Evolutionary conservation across 768 basidiomycete species (phyloP).

Genomic region (Lactifluus hygrophoroides): DNA sequence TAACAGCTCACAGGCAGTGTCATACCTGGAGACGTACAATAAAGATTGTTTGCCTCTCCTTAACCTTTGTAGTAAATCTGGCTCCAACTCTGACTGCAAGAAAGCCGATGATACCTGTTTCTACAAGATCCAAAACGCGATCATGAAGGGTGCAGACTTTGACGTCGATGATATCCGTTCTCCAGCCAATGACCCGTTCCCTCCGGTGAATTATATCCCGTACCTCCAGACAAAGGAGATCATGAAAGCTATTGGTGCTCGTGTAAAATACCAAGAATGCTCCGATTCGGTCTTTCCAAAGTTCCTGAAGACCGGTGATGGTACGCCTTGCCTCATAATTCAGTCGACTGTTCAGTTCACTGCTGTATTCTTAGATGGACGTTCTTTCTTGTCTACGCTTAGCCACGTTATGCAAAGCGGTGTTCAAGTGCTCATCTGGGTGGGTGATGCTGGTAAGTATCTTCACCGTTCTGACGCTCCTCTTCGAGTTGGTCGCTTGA

Average conservation of each 20-base stretch:
- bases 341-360: constrained; percentile 6
- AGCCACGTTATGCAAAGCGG: constrained; percentile 1
- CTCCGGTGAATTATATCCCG: constrained; percentile 26
- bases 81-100: constrained; percentile 39
- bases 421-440: constrained; percentile 41
- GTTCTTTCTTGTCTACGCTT: neutral
- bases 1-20: neutral
- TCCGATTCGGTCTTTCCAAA: constrained; percentile 31
- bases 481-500: constrained; percentile 22
- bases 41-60: constrained; percentile 39
- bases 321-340: constrained; percentile 31
- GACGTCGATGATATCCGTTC: constrained; percentile 39
- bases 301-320: constrained; percentile 37
- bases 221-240: constrained; percentile 21
- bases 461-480: neutral
- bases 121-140: constrained; percentile 38
- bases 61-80: constrained; percentile 35
- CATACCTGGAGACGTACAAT: neutral
- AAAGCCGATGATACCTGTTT: constrained; percentile 39
- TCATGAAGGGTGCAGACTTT: constrained; percentile 35
- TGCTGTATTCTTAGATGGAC: constrained; percentile 23
- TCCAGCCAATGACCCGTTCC: constrained; percentile 32
- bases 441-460: constrained; percentile 29
- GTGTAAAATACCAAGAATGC: constrained; percentile 28
- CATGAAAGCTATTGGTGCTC: constrained; percentile 30